Base-by-base conservation (phyloP, 805 yeast genomes). In the Ogataea neopini region DNA sequence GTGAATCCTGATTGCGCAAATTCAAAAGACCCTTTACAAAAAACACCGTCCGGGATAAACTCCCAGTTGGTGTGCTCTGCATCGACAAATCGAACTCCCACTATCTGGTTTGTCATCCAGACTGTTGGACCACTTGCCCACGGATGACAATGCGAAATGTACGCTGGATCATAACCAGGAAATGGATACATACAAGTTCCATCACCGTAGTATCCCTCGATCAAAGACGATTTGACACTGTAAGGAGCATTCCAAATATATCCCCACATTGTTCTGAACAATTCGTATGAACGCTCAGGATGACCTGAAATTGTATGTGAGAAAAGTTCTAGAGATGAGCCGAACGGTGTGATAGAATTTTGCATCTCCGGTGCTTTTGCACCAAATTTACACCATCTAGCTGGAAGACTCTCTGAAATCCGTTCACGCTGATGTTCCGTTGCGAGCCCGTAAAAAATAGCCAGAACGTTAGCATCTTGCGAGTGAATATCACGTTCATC, bases 201-300 rank as follows among this genome's bases (percentile, higher is more conserved):
- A 33, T 39, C 42, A 9, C 42, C 42, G 25, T 2, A 15, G 15
- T 39, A 39, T 22, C 42, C 42, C 33, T 39, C 42, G 33, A 39
- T 39, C 14, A 39, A 19, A 10, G 42, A 39, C 2, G 42, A 39
- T 22, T 18, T 15, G n/a, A 39, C 42, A 14, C 42, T 39, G 42
- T 39, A 39, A 3, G 42, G 42, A 3, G 42, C 32, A 17, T 39
- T 39, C 42, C 42, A 39, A 2, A 39, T 39, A 33, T 39, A 39
- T 11, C 42, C 42, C 42, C 42, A 39, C 42, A 39, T 39, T 22
- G 42, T 39, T n/a, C 42, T n/a, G 33, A 39, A 39, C 15, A 39
- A 22, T 23, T 39, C 42, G 25, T 39, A 39, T 8, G 42, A 39
- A 10, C 42, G 28, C n/a, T 39, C 42, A 3, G 42, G 25, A 13